Conservation (phyloP, 2,329 filamentous ascomycete genomes). For the Fonsecaea pedrosoi region DNA sequence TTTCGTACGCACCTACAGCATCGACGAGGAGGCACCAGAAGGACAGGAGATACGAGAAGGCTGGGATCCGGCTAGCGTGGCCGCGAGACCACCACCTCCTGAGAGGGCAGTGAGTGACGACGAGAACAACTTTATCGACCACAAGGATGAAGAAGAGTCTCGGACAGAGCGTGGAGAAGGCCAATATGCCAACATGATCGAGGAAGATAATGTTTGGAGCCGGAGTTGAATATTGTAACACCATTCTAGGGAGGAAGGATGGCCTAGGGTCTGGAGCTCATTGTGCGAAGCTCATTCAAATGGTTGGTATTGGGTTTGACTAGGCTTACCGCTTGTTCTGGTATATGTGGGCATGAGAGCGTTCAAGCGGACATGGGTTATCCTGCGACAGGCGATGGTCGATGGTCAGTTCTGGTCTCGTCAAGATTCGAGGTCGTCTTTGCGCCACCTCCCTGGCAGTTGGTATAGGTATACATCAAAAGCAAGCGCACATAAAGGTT, state of each 20-base stretch:
- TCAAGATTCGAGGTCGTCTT: neutral
- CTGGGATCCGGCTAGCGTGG: constrained; percentile 38
- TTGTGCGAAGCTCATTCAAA: neutral
- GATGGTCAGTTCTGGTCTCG: neutral
- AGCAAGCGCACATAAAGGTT: neutral
- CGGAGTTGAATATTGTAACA: constrained; percentile 8
- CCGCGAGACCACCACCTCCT: constrained; percentile 36
- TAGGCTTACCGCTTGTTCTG: neutral
- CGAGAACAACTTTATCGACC: constrained; percentile 32
- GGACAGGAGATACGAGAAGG: constrained; percentile 39
- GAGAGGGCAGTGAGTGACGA: constrained; percentile 40
- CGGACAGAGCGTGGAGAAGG: constrained; percentile 19
- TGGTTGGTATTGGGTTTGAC: neutral
- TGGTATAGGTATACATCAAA: neutral
- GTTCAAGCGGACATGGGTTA: constrained; percentile 25
- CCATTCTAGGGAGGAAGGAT: neutral
- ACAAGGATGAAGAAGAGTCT: constrained; percentile 9
- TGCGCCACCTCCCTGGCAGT: neutral
- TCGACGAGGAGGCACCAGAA: constrained; percentile 33
- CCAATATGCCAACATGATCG: constrained; percentile 33
- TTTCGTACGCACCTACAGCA: constrained; percentile 39
- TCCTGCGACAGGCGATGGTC: neutral
- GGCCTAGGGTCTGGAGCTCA: neutral
- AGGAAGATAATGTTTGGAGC: constrained; percentile 38
- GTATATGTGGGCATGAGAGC: constrained; percentile 21